Conservation (phyloP, 805 yeast species). For the Zygotorulaspora florentina region DNA sequence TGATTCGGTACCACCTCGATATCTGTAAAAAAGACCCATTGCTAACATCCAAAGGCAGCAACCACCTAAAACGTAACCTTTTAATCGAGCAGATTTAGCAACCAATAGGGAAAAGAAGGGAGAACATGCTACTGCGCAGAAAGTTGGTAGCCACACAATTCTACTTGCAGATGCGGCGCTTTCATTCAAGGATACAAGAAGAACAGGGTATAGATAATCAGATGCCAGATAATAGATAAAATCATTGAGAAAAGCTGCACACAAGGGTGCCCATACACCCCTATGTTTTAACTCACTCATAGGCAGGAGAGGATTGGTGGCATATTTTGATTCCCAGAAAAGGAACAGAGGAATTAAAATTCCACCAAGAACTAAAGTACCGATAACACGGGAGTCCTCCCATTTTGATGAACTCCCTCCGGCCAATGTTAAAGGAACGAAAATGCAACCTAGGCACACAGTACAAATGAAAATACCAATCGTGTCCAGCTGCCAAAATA, state of each 20-base stretch:
- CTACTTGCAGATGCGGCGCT: slow-evolving; percentile 58
- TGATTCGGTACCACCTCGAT: slow-evolving; percentile 48
- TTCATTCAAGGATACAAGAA: slow-evolving; percentile 60
- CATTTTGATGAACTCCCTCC: slow-evolving; percentile 57
- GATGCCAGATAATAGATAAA: slow-evolving; percentile 66
- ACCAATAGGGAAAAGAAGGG: slow-evolving; percentile 53
- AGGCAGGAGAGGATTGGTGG: slow-evolving; percentile 66
- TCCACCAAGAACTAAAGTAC: slow-evolving; percentile 65
- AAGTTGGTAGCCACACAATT: slow-evolving; percentile 56
- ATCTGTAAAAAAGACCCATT: slow-evolving; percentile 55
- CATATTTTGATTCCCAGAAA: slow-evolving; percentile 54
- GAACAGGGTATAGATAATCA: slow-evolving; percentile 62
- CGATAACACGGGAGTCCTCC: slow-evolving; percentile 59
- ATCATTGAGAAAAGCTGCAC: slow-evolving; percentile 54
- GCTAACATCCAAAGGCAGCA: slow-evolving; percentile 54
- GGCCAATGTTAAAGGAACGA: slow-evolving; percentile 72
- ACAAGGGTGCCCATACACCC: slow-evolving; percentile 66
- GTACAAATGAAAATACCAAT: slow-evolving; percentile 56
- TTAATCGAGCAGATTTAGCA: slow-evolving; percentile 46
- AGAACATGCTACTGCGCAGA: slow-evolving; percentile 60
- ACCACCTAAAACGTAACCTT: slow-evolving; percentile 59
- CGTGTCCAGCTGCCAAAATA: slow-evolving; percentile 64
- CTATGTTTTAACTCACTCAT: slow-evolving; percentile 55
- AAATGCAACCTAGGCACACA: slow-evolving; percentile 55
- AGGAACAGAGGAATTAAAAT: slow-evolving; percentile 53